A percentile compares a stretch with the other conserved stretches of the same genome.
These are phyloP conservation scores for Daldinia caldariorum DNA, from an alignment of 495 filamentous ascomycete species.

Conservation along the genomic window DNA sequence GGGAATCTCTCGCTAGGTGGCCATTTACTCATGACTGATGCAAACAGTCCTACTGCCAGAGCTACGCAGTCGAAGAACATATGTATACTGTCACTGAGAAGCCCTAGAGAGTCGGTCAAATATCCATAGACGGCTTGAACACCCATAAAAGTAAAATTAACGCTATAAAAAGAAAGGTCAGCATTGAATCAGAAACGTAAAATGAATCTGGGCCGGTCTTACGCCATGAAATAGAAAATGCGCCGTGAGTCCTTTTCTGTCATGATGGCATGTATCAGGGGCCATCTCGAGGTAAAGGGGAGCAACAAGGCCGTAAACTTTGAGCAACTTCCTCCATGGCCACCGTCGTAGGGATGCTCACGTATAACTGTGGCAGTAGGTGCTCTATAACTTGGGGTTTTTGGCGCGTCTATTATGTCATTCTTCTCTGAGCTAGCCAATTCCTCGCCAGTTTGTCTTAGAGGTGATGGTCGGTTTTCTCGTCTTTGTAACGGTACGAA, in stretches of 20 bases:
- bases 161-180: slow-evolving; percentile 57
- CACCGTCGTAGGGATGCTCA: slow-evolving; percentile 37
- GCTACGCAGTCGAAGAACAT: slow-evolving; percentile 99
- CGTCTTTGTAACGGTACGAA: slow-evolving; percentile 48
- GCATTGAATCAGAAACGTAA: not conserved
- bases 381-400: slow-evolving; percentile 19
- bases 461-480: slow-evolving; percentile 49
- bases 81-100: slow-evolving; percentile 97
- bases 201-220: slow-evolving; percentile 44
- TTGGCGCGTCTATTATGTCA: slow-evolving; percentile 16
- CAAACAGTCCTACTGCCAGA: slow-evolving; percentile 87
- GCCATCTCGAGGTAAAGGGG: slow-evolving; percentile 70
- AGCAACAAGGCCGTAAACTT: slow-evolving; percentile 73
- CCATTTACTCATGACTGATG: slow-evolving; percentile 98
- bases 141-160: slow-evolving; percentile 96
- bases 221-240: slow-evolving; percentile 98
- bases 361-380: slow-evolving; percentile 37
- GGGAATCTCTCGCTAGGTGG: slow-evolving; percentile 87
- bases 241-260: slow-evolving; percentile 92
- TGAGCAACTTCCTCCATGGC: slow-evolving; percentile 57
- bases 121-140: slow-evolving; percentile 95
- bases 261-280: slow-evolving; percentile 83
- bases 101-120: slow-evolving; percentile 87
- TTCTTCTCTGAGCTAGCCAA: slow-evolving; percentile 27
- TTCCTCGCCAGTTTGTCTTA: slow-evolving; percentile 39